These are phyloP conservation scores for Spatholobus suberectus DNA, from an alignment of 306 rosid species.

Conservation along the genomic window DNA sequence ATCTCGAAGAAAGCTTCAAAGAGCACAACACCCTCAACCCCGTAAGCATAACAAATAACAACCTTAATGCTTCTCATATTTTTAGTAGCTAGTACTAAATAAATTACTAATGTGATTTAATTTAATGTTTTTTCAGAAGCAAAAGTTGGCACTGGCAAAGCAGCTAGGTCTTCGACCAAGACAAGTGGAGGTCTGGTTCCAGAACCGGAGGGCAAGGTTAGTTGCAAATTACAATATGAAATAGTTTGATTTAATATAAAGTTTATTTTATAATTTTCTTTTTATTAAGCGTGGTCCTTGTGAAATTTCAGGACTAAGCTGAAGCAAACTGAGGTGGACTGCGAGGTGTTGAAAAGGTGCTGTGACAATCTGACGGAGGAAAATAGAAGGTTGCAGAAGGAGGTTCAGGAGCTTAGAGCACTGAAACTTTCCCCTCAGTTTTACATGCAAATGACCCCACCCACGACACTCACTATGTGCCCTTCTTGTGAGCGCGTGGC, in stretches of 20 bases:
- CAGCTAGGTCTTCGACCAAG: conserved; percentile 84
- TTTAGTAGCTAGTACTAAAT: background rate
- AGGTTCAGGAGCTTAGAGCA: conserved; percentile 93
- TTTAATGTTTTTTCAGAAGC: conserved; percentile 62
- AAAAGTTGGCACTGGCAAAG: conserved; percentile 83
- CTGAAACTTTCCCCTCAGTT: conserved; percentile 95
- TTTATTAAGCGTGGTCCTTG: background rate
- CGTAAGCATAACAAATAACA: conserved; percentile 48
- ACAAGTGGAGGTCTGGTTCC: conserved; percentile 99
- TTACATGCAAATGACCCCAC: conserved; percentile 98
- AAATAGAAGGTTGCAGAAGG: conserved; percentile 89
- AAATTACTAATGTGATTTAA: background rate
- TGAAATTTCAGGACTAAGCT: conserved; percentile 68
- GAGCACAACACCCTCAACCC: conserved; percentile 97
- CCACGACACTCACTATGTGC: conserved; percentile 96
- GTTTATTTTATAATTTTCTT: background rate
- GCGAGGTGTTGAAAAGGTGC: conserved; percentile 88
- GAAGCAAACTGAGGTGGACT: conserved; percentile 97
- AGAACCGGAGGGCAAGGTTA: conserved; percentile 96
- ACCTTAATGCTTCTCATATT: conserved; percentile 17
- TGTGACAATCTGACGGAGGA: conserved; percentile 95
- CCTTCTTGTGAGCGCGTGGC: conserved; percentile 94
- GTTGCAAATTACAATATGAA: conserved; percentile 26
- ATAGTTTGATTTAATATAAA: background rate
- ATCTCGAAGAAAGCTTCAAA: conserved; percentile 91